Evolutionary conservation across 1,284 basidiomycete species (phyloP).

Genomic region (Trichosporon asahii): DNA sequence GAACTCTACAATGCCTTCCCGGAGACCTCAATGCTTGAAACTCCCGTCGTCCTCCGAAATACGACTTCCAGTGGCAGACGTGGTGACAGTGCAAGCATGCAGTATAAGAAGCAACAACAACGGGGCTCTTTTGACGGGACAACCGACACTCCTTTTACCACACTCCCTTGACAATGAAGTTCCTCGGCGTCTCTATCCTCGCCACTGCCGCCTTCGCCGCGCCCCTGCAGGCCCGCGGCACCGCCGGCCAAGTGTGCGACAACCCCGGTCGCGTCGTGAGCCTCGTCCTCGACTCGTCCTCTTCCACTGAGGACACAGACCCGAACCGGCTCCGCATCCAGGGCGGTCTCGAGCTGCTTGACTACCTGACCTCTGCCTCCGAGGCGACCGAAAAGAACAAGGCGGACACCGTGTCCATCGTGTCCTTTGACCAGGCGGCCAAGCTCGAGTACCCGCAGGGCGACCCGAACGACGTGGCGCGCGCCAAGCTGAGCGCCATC

Average conservation of each 20-base stretch:
- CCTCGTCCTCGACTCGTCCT: constrained; percentile 10
- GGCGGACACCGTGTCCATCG: constrained; percentile 13
- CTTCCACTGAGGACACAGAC: constrained; percentile 3
- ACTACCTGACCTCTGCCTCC: neutral
- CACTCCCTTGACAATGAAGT: neutral
- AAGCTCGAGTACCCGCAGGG: neutral
- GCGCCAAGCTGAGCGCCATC: neutral
- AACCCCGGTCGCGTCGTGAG: constrained; percentile 12
- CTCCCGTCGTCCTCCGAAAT: too few species aligned
- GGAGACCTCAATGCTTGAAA: too few species aligned
- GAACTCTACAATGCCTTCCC: too few species aligned
- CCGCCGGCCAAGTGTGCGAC: neutral
- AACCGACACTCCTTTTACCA: neutral
- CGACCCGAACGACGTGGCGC: neutral
- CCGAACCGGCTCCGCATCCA: constrained; percentile 1
- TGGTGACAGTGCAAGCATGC: too few species aligned
- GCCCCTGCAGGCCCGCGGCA: neutral
- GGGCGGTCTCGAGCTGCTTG: neutral
- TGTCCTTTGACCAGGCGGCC: neutral
- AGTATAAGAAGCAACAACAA: too few species aligned
- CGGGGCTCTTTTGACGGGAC: neutral
- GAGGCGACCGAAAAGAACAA: constrained; percentile 9
- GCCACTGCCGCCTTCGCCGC: neutral
- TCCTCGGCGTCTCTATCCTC: neutral
- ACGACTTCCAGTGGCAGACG: too few species aligned